These are phyloP conservation scores for Fusarium veterinarium DNA, from an alignment of 2,329 filamentous ascomycete species.

Conservation along the genomic window DNA sequence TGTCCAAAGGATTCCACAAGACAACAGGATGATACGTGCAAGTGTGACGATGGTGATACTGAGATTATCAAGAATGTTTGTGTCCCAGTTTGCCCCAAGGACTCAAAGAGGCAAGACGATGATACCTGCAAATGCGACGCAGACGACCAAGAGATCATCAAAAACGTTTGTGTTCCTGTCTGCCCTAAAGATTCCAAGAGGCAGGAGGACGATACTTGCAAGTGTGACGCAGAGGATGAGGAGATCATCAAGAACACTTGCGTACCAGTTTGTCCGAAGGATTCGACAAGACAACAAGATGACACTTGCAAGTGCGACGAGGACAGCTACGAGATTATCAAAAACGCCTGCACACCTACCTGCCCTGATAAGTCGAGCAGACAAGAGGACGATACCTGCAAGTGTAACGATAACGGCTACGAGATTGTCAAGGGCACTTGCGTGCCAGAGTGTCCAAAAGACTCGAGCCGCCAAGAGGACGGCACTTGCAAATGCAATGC, in stretches of 20 bases:
- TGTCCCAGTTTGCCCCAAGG: background rate
- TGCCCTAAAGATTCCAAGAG: background rate
- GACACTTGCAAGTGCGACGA: background rate
- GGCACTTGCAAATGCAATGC: background rate
- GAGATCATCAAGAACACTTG: background rate
- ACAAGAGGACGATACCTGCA: background rate
- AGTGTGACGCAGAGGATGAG: background rate
- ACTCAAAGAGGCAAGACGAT: fast-evolving
- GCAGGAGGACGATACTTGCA: fast-evolving
- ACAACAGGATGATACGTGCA: background rate
- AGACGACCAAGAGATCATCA: background rate
- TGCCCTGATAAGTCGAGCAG: background rate
- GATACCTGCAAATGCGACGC: background rate
- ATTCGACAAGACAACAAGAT: fast-evolving
- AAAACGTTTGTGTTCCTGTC: background rate
- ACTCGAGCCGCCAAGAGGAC: background rate
- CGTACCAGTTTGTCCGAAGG: background rate
- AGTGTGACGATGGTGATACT: fast-evolving
- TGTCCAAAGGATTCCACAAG: background rate
- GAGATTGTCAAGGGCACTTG: background rate
- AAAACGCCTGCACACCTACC: fast-evolving
- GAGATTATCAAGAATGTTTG: background rate
- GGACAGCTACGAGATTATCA: background rate
- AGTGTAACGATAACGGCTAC: background rate
- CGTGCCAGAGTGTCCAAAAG: background rate